A percentile compares a stretch with the other conserved stretches of the same genome.
Conservation (phyloP, 345 rosid genomes). For the Pistacia vera region DNA sequence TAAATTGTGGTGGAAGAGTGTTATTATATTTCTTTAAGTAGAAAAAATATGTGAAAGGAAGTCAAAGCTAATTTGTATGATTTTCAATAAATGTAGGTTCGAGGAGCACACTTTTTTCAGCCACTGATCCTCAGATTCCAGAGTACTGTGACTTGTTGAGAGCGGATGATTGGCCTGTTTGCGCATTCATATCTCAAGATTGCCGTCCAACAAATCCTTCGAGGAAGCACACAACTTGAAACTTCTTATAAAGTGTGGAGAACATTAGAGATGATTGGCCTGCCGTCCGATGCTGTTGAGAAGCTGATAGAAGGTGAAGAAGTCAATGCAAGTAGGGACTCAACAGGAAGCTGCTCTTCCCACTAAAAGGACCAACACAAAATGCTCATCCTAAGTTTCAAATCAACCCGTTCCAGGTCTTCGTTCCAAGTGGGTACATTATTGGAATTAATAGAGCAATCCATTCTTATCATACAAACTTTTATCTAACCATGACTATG, state of each 20-base stretch:
- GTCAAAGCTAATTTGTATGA: background rate
- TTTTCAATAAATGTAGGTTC: slow-evolving; percentile 49
- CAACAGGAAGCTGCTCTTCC: background rate
- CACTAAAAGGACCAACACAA: background rate
- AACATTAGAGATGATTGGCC: slow-evolving; percentile 83
- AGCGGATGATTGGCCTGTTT: slow-evolving; percentile 87
- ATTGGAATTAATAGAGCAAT: background rate
- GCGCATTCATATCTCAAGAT: slow-evolving; percentile 91
- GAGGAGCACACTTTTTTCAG: slow-evolving; percentile 86
- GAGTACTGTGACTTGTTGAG: slow-evolving; percentile 82
- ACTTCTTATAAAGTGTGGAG: slow-evolving; percentile 51
- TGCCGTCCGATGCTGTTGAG: slow-evolving; percentile 78
- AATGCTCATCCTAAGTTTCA: background rate
- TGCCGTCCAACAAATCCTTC: slow-evolving; percentile 91
- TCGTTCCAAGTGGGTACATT: too few species aligned
- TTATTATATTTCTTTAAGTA: background rate
- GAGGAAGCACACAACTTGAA: slow-evolving; percentile 79
- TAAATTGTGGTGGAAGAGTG: background rate
- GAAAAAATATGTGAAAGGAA: background rate
- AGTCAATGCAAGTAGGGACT: slow-evolving; percentile 52
- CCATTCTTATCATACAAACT: background rate
- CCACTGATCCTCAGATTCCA: slow-evolving; percentile 93
- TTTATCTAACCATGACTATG: background rate
- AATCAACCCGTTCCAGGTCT: background rate
- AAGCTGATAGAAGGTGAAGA: slow-evolving; percentile 71